A percentile compares a stretch with the other conserved stretches of the same genome.
phyloP scores from a whole-genome alignment of 768 basidiomycete species.

The Tricholoma furcatifolium region DNA sequence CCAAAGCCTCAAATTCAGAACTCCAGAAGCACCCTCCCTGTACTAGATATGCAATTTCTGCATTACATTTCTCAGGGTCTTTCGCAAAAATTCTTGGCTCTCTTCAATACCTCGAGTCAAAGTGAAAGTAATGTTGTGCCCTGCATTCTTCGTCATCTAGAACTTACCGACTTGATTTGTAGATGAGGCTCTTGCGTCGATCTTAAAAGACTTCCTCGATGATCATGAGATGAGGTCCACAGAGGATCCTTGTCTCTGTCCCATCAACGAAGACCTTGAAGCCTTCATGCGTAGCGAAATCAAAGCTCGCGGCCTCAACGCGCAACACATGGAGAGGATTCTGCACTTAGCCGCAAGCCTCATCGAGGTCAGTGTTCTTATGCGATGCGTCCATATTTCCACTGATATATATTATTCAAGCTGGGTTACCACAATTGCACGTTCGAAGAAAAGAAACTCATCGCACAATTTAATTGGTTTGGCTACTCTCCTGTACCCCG shows the following conservation, averaged over 20 bases:
- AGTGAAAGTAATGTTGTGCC: no score
- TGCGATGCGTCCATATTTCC: no score
- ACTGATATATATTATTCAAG: background rate
- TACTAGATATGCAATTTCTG: no score
- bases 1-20: no score
- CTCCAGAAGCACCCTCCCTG: no score
- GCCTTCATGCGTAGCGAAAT: constrained; percentile 11
- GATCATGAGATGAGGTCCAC: constrained; percentile 1
- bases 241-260: background rate
- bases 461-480: constrained; percentile 20
- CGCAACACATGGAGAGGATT: constrained; percentile 3
- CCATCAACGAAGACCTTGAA: constrained; percentile 11
- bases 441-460: constrained; percentile 12
- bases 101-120: no score
- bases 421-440: constrained; percentile 13
- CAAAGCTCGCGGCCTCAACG: background rate
- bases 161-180: background rate
- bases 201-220: constrained; percentile 6
- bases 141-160: no score
- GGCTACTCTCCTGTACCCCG: background rate
- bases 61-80: no score
- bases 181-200: background rate
- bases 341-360: constrained; percentile 11
- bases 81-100: no score
- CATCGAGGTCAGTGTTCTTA: constrained; percentile 9